Percentiles rank a stretch among this genome's conserved stretches.
Conservation (phyloP, 495 filamentous ascomycete genomes). For the Aspergillus heteromorphus region DNA sequence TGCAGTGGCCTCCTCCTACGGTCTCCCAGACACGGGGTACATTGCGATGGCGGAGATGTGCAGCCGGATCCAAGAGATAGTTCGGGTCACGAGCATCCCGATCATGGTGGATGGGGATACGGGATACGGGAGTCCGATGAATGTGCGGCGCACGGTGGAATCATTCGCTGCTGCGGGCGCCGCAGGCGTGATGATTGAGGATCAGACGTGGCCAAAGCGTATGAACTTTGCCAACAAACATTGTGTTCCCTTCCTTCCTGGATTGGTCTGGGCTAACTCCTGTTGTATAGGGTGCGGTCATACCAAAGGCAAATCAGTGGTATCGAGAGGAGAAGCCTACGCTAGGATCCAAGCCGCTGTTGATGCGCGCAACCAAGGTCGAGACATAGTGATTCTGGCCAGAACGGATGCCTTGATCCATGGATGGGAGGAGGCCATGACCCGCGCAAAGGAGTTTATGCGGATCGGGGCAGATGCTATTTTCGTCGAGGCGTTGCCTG, state of each 20-base stretch:
- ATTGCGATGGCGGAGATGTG: constrained; percentile 42
- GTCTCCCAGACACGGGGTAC: constrained; percentile 40
- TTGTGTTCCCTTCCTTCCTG: not conserved
- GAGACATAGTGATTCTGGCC: constrained; percentile 38
- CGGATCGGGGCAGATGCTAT: constrained; percentile 33
- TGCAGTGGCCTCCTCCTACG: constrained; percentile 27
- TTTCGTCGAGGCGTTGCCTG: constrained; percentile 40
- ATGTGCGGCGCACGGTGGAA: constrained; percentile 37
- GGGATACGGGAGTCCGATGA: constrained; percentile 39
- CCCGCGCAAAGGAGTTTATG: constrained; percentile 32
- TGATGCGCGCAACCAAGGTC: constrained; percentile 37
- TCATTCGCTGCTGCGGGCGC: constrained; percentile 32
- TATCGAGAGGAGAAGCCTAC: constrained; percentile 37
- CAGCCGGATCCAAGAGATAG: constrained; percentile 34
- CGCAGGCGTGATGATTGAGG: constrained; percentile 39
- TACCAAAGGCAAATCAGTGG: constrained; percentile 39
- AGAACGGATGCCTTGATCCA: constrained; percentile 35
- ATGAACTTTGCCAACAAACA: not conserved
- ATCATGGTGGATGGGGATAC: constrained; percentile 40
- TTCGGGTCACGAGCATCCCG: constrained; percentile 28
- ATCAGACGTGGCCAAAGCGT: constrained; percentile 39
- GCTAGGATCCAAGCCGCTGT: constrained; percentile 35
- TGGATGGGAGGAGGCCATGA: constrained; percentile 34
- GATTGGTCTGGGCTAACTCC: not conserved
- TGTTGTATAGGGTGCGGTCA: constrained; percentile 33